Conservation (phyloP, 1,284 basidiomycete species). For the Termitomyces sp. region DNA sequence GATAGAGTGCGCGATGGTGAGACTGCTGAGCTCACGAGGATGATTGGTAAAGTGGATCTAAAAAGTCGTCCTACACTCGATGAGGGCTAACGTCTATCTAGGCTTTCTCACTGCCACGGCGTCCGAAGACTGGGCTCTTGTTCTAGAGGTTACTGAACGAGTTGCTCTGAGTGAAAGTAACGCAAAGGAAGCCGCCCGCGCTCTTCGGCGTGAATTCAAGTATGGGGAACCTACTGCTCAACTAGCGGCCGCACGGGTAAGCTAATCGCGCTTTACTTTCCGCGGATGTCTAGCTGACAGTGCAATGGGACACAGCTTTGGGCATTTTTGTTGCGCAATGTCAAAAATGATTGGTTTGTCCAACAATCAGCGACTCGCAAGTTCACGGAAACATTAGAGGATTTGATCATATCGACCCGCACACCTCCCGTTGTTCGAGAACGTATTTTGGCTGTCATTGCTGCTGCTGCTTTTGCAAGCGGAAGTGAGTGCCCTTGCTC, state of each 20-base stretch:
- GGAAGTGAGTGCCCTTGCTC: slow-evolving; percentile 26
- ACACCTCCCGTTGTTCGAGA: slow-evolving; percentile 72
- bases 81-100: slow-evolving; percentile 24
- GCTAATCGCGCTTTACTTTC: not conserved
- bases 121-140: slow-evolving; percentile 73
- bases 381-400: slow-evolving; percentile 70
- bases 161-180: slow-evolving; percentile 59
- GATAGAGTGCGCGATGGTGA: slow-evolving; percentile 23
- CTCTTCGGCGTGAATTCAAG: slow-evolving; percentile 75
- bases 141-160: slow-evolving; percentile 73
- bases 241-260: slow-evolving; percentile 63
- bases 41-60: slow-evolving; percentile 51
- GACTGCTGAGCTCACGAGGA: slow-evolving; percentile 51
- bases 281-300: not conserved
- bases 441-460: slow-evolving; percentile 64
- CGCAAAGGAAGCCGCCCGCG: slow-evolving; percentile 71
- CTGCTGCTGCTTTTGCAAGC: slow-evolving; percentile 64
- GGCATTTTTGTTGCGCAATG: slow-evolving; percentile 79
- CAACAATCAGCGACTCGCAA: slow-evolving; percentile 67
- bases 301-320: slow-evolving; percentile 49
- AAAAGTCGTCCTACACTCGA: not conserved
- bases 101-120: slow-evolving; percentile 71
- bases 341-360: slow-evolving; percentile 52
- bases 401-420: slow-evolving; percentile 50
- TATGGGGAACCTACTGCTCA: slow-evolving; percentile 69